Evolutionary conservation across 768 basidiomycete genomes (phyloP).

Genomic region (Serendipita indica): DNA sequence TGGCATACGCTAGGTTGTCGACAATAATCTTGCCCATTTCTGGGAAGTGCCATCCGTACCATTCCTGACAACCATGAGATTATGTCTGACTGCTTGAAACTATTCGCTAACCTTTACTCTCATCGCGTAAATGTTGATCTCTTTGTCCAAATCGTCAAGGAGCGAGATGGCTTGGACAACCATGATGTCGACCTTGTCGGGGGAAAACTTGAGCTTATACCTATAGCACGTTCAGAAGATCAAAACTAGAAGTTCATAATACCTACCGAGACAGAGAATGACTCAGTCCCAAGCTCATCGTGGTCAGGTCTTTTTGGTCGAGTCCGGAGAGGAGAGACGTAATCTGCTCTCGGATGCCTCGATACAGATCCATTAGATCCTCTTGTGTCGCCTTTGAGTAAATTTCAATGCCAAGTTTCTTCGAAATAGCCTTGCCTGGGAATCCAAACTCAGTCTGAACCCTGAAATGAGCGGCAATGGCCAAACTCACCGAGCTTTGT

Average conservation of each 20-base stretch:
- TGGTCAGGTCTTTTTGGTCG: conserved; percentile 86
- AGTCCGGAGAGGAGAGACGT: conserved; percentile 75
- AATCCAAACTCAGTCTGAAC: background rate
- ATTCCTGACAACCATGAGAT: conserved; percentile 50
- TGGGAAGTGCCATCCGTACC: conserved; percentile 99
- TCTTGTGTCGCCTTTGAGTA: conserved; percentile 38
- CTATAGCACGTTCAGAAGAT: conserved; percentile 27
- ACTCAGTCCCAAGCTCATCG: conserved; percentile 94
- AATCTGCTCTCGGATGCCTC: conserved; percentile 86
- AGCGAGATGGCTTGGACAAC: conserved; percentile 97
- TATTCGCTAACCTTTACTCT: conserved; percentile 98
- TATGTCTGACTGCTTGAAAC: background rate
- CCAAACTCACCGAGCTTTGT: conserved; percentile 56
- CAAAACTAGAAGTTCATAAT: background rate
- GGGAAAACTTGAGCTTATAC: conserved; percentile 98
- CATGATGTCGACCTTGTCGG: conserved; percentile 99
- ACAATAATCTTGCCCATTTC: conserved; percentile 98
- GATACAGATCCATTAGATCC: conserved; percentile 59
- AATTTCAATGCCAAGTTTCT: conserved; percentile 88
- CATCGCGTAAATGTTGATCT: conserved; percentile 99
- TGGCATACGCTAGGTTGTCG: conserved; percentile 95
- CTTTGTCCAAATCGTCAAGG: conserved; percentile 97
- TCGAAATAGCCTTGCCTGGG: conserved; percentile 70
- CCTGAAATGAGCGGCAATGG: background rate
- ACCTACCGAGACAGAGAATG: conserved; percentile 86